Evolutionary conservation across 2,329 filamentous ascomycete species (phyloP), one percentile per base, ranked within the genome.

Genomic region (Trichoderma citrinoviride): DNA sequence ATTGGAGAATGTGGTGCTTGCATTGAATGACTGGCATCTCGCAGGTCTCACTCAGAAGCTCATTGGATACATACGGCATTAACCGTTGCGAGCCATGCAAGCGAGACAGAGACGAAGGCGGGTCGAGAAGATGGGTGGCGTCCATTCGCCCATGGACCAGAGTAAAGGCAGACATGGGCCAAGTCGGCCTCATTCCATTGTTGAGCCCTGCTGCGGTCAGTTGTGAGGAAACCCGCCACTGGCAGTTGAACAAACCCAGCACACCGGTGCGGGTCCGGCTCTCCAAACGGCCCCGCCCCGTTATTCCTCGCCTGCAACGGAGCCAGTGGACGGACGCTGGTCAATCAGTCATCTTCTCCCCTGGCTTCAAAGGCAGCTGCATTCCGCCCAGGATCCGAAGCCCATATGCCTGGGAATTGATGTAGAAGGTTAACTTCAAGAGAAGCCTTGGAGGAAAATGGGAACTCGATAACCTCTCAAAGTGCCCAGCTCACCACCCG

Each of bases 261-360:
- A 50, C 44, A 60, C 44, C 56, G 56, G 56, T 60, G 56, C 56
- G 33, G 56, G 44, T 23, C 56, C 46, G 44, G 44, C 56, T 33
- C 21, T 47, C 17, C 23, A 19, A 50, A 25, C 29, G 46, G 56
- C 46, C 21, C 56, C 44, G 21, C 46, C 56, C 43, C 56, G 49
- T 27, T 15, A 41, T 60, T 50, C 23, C 17, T n/a, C 21, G 12
- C 17, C 17, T 44, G 40, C 19, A 15, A 19, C 29, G 27, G 49
- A 21, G 25, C 14, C 29, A 17, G 15, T 43, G 41, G 41, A 37
- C 33, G 33, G 33, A 37, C 33, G 33, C 33, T 37, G 33, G 33
- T 14, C 33, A 14, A 5, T 12, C 33, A 37, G 12, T 12, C 33
- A 37, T 14, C 33, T 12, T 33, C 29, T 33, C 29, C 29, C 10